A percentile compares a stretch with the other conserved stretches of the same genome.
phyloP scores from a whole-genome alignment of 2,329 filamentous ascomycete species.

The Fusarium praegraminearum region DNA sequence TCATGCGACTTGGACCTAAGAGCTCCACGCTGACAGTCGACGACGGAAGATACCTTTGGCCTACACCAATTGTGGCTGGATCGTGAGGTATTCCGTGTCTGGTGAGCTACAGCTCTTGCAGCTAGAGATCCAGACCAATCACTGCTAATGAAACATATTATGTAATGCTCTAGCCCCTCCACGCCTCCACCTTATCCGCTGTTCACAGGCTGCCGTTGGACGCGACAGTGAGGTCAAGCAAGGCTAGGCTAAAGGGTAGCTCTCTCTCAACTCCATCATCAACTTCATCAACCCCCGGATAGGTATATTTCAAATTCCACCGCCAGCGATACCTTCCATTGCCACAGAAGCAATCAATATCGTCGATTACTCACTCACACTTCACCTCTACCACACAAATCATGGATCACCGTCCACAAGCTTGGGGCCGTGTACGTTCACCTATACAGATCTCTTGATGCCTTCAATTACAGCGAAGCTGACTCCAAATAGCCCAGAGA shows the following conservation, averaged over 20 bases:
- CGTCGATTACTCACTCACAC: background rate
- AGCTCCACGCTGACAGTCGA: conserved; percentile 23
- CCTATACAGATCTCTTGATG: background rate
- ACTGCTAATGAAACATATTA: conserved; percentile 45
- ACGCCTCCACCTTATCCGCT: conserved; percentile 23
- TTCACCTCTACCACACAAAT: conserved; percentile 37
- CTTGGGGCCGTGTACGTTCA: conserved; percentile 75
- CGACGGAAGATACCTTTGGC: conserved; percentile 5
- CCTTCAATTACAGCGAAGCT: conserved; percentile 8
- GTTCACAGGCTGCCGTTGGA: conserved; percentile 53
- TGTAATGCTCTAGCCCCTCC: conserved; percentile 41
- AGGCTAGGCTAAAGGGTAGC: conserved; percentile 29
- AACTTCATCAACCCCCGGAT: conserved; percentile 19
- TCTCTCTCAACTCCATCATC: conserved; percentile 30
- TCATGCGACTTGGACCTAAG: conserved; percentile 9
- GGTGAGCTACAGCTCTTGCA: conserved; percentile 34
- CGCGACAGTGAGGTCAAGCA: conserved; percentile 50
- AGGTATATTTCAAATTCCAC: conserved; percentile 1
- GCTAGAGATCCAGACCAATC: conserved; percentile 48
- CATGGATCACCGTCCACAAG: conserved; percentile 80
- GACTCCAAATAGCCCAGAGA: conserved; percentile 80
- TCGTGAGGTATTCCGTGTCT: conserved; percentile 18
- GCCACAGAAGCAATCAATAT: background rate
- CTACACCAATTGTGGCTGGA: background rate
- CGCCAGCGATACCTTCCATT: background rate